Conservation (phyloP, 768 basidiomycete genomes). For the Postia placenta region DNA sequence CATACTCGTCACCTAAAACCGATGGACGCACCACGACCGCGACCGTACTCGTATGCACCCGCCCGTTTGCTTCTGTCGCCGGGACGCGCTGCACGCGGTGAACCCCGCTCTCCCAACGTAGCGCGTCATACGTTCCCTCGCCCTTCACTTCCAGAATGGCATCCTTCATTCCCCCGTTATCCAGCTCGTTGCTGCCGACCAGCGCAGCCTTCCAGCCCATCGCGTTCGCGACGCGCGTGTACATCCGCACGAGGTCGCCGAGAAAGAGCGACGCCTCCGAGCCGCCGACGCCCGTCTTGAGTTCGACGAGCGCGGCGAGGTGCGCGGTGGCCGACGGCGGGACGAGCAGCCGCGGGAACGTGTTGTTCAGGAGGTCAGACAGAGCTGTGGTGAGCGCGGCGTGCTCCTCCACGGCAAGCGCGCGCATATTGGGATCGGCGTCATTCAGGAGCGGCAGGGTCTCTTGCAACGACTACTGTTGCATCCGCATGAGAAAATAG, state of each 20-base stretch:
- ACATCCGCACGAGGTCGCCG: conserved; percentile 75
- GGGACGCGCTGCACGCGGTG: conserved; percentile 95
- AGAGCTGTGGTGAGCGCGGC: conserved; percentile 33
- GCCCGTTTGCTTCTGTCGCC: conserved; percentile 79
- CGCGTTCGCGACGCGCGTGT: conserved; percentile 53
- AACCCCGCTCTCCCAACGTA: conserved; percentile 92
- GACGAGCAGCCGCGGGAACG: conserved; percentile 67
- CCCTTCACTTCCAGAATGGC: conserved; percentile 79
- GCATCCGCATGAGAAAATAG: conserved; percentile 2
- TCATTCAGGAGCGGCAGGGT: conserved; percentile 60
- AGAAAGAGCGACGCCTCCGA: conserved; percentile 83
- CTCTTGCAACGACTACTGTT: conserved; percentile 60
- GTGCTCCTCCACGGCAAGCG: conserved; percentile 68
- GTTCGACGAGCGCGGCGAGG: conserved; percentile 78
- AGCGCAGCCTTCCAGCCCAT: conserved; percentile 58
- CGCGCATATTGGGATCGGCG: conserved; percentile 68
- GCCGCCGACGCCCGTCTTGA: conserved; percentile 92
- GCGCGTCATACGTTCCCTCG: conserved; percentile 65
- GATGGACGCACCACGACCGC: conserved; percentile 64
- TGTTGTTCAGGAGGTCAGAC: conserved; percentile 24
- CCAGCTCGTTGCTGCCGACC: conserved; percentile 51
- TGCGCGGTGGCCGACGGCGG: conserved; percentile 61
- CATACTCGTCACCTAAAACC: neutral
- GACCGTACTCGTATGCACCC: conserved; percentile 90
- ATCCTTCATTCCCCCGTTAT: conserved; percentile 67